Evolutionary conservation across 371 early-diverging fungal genomes (phyloP).

Genomic region (Smittium culicis): DNA sequence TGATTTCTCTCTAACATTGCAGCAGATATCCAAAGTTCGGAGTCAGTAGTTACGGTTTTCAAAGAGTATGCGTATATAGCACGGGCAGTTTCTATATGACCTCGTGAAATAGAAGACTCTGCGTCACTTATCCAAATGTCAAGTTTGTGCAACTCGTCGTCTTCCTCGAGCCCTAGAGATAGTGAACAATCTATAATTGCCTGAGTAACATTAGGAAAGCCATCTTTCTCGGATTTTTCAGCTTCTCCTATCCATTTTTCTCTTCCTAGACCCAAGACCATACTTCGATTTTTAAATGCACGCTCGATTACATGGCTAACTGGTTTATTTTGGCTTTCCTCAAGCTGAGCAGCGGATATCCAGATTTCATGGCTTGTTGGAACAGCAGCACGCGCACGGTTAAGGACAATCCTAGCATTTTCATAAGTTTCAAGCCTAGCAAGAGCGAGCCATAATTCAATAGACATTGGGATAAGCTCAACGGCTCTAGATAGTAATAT

Average conservation of each 20-base stretch:
- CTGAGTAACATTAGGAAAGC: constrained; percentile 57
- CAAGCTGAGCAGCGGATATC: constrained; percentile 86
- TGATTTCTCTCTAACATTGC: constrained; percentile 78
- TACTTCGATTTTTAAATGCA: constrained; percentile 26
- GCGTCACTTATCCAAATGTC: constrained; percentile 85
- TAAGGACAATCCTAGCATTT: constrained; percentile 79
- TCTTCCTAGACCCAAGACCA: constrained; percentile 50
- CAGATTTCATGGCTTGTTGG: constrained; percentile 89
- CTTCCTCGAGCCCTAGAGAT: constrained; percentile 55
- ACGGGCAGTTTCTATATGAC: constrained; percentile 63
- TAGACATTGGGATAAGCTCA: constrained; percentile 73
- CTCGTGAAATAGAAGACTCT: constrained; percentile 48
- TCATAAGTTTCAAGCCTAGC: constrained; percentile 80
- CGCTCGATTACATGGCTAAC: constrained; percentile 55
- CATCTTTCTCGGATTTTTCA: constrained; percentile 66
- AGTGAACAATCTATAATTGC: constrained; percentile 73
- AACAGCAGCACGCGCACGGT: constrained; percentile 67
- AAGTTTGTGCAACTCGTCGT: constrained; percentile 47
- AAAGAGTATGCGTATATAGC: constrained; percentile 78
- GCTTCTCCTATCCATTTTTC: constrained; percentile 89
- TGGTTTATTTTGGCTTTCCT: constrained; percentile 57
- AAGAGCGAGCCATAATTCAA: constrained; percentile 90
- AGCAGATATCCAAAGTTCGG: constrained; percentile 74
- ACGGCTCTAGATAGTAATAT: constrained; percentile 83
- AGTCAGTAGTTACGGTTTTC: constrained; percentile 56